Evolutionary conservation across 2,329 filamentous ascomycete genomes (phyloP).

Genomic region (Capronia americana): DNA sequence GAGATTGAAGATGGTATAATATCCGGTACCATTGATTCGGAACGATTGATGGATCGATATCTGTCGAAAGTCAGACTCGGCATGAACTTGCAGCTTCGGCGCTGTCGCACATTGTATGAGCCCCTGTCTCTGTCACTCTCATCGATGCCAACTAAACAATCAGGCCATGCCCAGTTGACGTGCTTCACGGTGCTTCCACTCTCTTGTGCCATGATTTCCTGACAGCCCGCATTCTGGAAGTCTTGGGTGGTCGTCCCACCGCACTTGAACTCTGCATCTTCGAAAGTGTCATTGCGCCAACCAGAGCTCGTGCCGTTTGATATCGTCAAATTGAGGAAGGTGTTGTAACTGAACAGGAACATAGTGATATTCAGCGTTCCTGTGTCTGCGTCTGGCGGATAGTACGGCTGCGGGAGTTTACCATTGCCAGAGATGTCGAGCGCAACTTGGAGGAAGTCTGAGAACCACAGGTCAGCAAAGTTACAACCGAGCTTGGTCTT

Average conservation of each 20-base stretch:
- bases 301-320: slow-evolving; percentile 64
- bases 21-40: slow-evolving; percentile 66
- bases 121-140: slow-evolving; percentile 53
- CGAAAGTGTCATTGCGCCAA: slow-evolving; percentile 13
- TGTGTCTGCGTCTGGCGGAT: slow-evolving; percentile 58
- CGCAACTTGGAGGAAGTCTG: slow-evolving; percentile 65
- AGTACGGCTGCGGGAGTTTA: slow-evolving; percentile 65
- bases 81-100: not conserved
- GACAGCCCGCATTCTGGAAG: slow-evolving; percentile 58
- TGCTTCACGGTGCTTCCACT: slow-evolving; percentile 74
- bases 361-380: slow-evolving; percentile 69
- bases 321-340: slow-evolving; percentile 71
- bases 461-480: not conserved
- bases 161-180: slow-evolving; percentile 74
- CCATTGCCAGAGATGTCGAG: slow-evolving; percentile 72
- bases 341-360: slow-evolving; percentile 70
- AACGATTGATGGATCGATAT: slow-evolving; percentile 76
- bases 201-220: slow-evolving; percentile 69
- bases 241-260: slow-evolving; percentile 45
- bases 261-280: slow-evolving; percentile 26
- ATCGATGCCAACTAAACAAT: slow-evolving; percentile 64
- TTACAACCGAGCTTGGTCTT: not conserved
- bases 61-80: slow-evolving; percentile 44
- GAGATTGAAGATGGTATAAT: slow-evolving; percentile 74
- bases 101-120: slow-evolving; percentile 23